Base-by-base conservation (phyloP, 2,329 filamentous ascomycete species). In the Magnaporthiopsis rhizophila region DNA sequence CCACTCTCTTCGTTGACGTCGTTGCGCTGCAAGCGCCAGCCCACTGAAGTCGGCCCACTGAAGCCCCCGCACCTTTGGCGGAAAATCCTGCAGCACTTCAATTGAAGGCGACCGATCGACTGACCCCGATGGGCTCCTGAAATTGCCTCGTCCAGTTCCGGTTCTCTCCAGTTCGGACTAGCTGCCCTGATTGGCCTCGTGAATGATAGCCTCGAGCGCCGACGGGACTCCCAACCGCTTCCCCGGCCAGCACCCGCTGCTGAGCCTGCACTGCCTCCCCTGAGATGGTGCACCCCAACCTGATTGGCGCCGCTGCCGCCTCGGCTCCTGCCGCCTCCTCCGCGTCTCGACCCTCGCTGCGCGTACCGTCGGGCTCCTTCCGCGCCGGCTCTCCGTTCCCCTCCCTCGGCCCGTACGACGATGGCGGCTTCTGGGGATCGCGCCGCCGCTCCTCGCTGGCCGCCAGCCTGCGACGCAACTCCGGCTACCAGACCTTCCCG, bases 401-500 rank as follows among this genome's bases (percentile, higher is more conserved):
- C 2, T 72, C 75, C 8, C 70, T 74, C 38, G 67, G 68, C 6
- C 64, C 72, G 0, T 70, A 71, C 66, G 64, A 68, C 34, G 69
- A 69, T 30, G 6, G 59, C 4, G 32, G 60, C 0, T 18, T 9
- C 62, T 76, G 62, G 64, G 62, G 50, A 67, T 70, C 64, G 65
- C 61, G 66, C 59, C n/a, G n/a, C n/a, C 59, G 63, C 18, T 64
- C 62, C 64, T 36, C 66, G 57, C 30, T 30, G 26, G n/a, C 66
- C 64, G 61, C 60, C 59, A 60, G 64, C 28, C 56, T 76, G 58
- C 77, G 79, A 53, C 78, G 78, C 18, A 72, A 75, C 30, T 76
- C 78, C 11, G 87, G 88, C 72, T 95, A 94, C 76, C 89, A 93
- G 71, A 94, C 91, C 8, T 94, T 95, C 70, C 90, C 90, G 3